phyloP scores from a whole-genome alignment of 768 basidiomycete species.

The Termitomyces heimii region DNA sequence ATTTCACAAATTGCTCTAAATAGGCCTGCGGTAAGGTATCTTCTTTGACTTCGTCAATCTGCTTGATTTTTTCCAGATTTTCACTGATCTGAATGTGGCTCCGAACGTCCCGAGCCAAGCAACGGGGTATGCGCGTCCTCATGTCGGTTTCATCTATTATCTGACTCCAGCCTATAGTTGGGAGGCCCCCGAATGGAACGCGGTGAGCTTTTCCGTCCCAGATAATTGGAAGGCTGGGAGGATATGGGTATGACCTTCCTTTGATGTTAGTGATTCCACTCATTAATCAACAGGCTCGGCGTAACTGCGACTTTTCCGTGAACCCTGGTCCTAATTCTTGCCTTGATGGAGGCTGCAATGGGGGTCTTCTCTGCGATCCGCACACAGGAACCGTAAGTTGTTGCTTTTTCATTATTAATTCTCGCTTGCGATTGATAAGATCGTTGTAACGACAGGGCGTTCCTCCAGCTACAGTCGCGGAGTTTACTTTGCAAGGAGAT shows the following conservation, averaged over 20 bases:
- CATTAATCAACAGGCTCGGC: constrained; percentile 41
- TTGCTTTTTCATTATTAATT: not conserved
- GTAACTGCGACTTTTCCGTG: constrained; percentile 54
- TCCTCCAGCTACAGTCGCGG: constrained; percentile 66
- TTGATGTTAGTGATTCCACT: not conserved
- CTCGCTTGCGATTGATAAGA: not conserved
- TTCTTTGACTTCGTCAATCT: not conserved
- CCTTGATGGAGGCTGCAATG: constrained; percentile 61
- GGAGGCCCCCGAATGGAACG: constrained; percentile 30
- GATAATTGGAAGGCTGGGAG: constrained; percentile 62
- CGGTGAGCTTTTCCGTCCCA: constrained; percentile 47
- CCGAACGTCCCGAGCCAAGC: constrained; percentile 34
- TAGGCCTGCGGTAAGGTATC: constrained; percentile 31
- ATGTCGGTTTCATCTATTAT: not conserved
- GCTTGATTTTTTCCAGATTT: constrained; percentile 33
- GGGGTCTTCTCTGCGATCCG: constrained; percentile 54
- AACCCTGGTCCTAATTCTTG: constrained; percentile 57
- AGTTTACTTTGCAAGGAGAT: constrained; percentile 50
- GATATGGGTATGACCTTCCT: constrained; percentile 39
- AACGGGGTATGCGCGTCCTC: constrained; percentile 35
- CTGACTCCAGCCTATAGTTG: constrained; percentile 22
- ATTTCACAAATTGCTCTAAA: not conserved
- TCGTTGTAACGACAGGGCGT: constrained; percentile 32
- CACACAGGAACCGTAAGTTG: constrained; percentile 40
- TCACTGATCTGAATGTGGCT: constrained; percentile 52